These are phyloP conservation scores for Avena insularis DNA, from an alignment of 176 grass and related monocot species.

Conservation along the genomic window DNA sequence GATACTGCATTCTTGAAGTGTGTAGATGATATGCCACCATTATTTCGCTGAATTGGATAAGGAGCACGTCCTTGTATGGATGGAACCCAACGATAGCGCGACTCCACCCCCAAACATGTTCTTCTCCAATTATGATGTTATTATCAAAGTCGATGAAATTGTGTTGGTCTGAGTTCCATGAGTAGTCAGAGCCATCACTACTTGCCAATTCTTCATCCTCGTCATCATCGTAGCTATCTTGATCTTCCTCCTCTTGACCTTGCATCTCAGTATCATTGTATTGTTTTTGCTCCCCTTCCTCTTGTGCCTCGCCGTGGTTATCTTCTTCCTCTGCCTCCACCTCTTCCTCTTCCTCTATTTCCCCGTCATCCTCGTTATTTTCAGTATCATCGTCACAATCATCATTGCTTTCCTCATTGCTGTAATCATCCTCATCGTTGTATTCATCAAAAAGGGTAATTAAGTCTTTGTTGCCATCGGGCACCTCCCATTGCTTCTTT, in stretches of 20 bases:
- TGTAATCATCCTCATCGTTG: neutral
- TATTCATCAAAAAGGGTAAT: neutral
- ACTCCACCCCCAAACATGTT: neutral
- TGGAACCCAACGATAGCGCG: neutral
- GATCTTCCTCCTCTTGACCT: neutral
- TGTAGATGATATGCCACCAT: slow-evolving; percentile 9
- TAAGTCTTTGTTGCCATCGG: neutral
- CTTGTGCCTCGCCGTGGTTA: neutral
- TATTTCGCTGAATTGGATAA: neutral
- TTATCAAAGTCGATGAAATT: slow-evolving; percentile 1
- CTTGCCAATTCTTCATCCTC: neutral
- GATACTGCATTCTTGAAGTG: slow-evolving; percentile 6
- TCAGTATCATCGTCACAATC: neutral
- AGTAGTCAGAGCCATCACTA: neutral
- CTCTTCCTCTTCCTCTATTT: neutral
- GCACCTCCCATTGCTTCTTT: neutral
- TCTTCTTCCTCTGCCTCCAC: neutral
- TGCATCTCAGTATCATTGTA: neutral
- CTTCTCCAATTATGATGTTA: neutral
- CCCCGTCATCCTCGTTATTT: neutral
- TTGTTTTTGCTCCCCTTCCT: neutral
- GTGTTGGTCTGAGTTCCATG: neutral
- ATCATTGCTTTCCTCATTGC: neutral
- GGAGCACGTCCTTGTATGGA: neutral
- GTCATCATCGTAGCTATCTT: neutral